Base-by-base conservation (phyloP, 169 alveolate genomes). In the Eimeria necatrix region DNA sequence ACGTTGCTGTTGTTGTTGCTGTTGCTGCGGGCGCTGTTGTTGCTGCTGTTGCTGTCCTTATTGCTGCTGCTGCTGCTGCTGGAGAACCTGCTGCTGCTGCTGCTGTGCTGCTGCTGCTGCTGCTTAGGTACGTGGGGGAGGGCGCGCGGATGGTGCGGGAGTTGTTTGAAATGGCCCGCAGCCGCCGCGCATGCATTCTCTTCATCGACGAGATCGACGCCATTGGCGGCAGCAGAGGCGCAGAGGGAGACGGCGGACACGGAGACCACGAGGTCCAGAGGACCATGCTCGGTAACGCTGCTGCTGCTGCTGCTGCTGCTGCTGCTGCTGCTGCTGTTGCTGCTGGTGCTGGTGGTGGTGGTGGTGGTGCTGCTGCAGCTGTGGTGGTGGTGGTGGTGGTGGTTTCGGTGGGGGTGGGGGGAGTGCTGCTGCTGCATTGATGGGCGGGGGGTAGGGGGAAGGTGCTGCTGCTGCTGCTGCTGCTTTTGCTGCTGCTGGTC, bases 101-200 rank as follows among this genome's bases (percentile, higher is more conserved):
- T n/a, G n/a, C n/a, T n/a, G 61, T 46, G 10, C 51, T 18, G 7
- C 48, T 92, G 9, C 26, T 46, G 9, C 53, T 24, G 8, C 18
- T 52, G 18, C 20, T 68, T 74, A 96, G 98, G 96, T 99, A 99
- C 96, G 99, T 99, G 88, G 99, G 99, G 52, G 99, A 99, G 96
- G 99, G 99, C 22, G 99, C 99, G 0, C 98, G 99, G 52, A 99
- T 99, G 99, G 99, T 99, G 20, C 98, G 99, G 74, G 99, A 99
- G 96, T 96, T 99, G 59, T 99, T 99, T 97, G 99, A 98, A 24
- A 98, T 99, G 99, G 99, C 99, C 22, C 97, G 99, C 87, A 97
- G 98, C 88, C 98, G 98, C 96, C 99, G 99, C 84, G 99, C 99
- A 9, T 98, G 99, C 95, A 98, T 99, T 61, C 98, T 99, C 49